Conservation (phyloP, 768 basidiomycete species). For the Hygrophorus russula region DNA sequence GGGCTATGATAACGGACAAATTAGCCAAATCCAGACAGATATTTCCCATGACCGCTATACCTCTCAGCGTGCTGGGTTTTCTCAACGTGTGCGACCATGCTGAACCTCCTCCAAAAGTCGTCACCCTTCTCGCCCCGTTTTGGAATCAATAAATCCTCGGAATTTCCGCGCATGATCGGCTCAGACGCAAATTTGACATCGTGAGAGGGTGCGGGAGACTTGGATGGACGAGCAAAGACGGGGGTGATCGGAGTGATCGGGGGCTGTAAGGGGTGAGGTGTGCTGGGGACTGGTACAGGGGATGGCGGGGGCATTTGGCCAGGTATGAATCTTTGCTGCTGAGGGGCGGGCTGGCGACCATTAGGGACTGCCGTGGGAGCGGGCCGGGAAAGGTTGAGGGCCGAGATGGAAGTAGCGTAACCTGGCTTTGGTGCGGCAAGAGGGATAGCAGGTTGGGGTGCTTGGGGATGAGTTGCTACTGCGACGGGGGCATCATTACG, state of each 20-base stretch:
- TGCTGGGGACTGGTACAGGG: constrained; percentile 27
- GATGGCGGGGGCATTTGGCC: constrained; percentile 8
- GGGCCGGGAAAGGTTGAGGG: constrained; percentile 46
- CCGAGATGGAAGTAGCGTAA: constrained; percentile 60
- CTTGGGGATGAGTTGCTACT: constrained; percentile 12
- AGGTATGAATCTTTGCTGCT: constrained; percentile 6
- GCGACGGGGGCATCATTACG: constrained; percentile 8
- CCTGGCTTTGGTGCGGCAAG: constrained; percentile 67
- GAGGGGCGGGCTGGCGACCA: constrained; percentile 13
- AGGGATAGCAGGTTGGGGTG: constrained; percentile 19
- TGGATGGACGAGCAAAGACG: constrained; percentile 57
- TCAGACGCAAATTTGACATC: constrained; percentile 22
- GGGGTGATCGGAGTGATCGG: constrained; percentile 74
- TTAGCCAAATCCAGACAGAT: not conserved
- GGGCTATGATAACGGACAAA: constrained; percentile 23
- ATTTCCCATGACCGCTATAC: not conserved
- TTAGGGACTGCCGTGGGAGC: constrained; percentile 27
- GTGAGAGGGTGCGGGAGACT: constrained; percentile 16
- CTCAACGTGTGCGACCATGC: constrained; percentile 70
- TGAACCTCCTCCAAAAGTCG: constrained; percentile 82
- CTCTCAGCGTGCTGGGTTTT: constrained; percentile 30
- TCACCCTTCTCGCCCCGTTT: constrained; percentile 64
- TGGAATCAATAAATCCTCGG: constrained; percentile 58
- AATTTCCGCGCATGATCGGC: constrained; percentile 56
- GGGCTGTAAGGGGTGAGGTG: constrained; percentile 66